These are phyloP conservation scores for Lithohypha guttulata DNA, from an alignment of 2,329 filamentous ascomycete genomes.

Conservation along the genomic window DNA sequence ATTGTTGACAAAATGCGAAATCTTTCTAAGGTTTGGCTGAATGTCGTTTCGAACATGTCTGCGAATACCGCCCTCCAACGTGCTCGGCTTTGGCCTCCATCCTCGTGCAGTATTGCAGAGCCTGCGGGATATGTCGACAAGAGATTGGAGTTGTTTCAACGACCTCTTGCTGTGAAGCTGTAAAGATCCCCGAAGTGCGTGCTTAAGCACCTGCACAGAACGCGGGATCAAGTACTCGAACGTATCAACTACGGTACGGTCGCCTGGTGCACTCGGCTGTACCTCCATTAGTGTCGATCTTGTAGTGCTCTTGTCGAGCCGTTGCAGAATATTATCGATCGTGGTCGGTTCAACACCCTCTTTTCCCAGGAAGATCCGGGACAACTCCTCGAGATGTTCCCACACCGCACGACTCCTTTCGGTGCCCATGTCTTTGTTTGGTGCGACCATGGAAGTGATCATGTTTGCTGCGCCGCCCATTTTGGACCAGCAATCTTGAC, in stretches of 20 bases:
- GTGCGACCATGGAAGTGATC: conserved; percentile 9
- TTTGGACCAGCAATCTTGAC: conserved; percentile 21
- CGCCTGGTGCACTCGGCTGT: too few relatives aligned
- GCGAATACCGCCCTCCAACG: background rate
- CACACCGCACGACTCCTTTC: conserved; percentile 9
- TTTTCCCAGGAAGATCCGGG: background rate
- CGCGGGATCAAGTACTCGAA: conserved; percentile 17
- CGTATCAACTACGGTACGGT: conserved; percentile 13
- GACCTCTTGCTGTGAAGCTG: background rate
- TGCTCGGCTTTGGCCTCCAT: conserved; percentile 5
- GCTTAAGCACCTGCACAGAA: conserved; percentile 11
- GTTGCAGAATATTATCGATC: too few relatives aligned
- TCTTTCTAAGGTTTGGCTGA: background rate
- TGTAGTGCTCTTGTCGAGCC: too few relatives aligned
- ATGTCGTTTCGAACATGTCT: conserved; percentile 1
- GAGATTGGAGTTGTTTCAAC: background rate
- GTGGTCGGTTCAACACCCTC: background rate
- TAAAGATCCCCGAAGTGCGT: conserved; percentile 12
- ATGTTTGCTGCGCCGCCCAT: conserved; percentile 12
- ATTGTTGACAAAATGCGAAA: background rate
- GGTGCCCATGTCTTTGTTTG: conserved; percentile 8
- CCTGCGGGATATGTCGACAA: background rate
- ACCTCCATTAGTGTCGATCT: too few relatives aligned
- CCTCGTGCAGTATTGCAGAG: conserved; percentile 1
- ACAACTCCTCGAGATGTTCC: conserved; percentile 2